These are phyloP conservation scores for Lepidium africanum DNA, from an alignment of 345 rosid genomes.

Conservation along the genomic window DNA sequence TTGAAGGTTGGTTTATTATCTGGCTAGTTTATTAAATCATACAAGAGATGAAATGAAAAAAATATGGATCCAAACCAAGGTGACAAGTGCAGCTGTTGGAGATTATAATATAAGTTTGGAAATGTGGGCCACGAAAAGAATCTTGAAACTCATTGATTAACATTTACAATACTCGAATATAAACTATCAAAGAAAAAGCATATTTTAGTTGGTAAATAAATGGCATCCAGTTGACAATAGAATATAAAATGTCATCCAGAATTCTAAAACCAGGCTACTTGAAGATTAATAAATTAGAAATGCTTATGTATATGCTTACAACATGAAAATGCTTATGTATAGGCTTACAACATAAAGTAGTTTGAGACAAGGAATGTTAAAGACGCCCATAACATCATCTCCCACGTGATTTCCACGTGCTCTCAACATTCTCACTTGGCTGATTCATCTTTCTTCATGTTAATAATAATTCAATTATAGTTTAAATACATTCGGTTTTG, in stretches of 20 bases:
- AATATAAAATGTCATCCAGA: conserved; percentile 1
- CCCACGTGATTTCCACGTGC: conserved; percentile 17
- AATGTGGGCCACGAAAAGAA: conserved; percentile 6
- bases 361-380: neutral
- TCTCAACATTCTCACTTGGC: neutral
- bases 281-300: conserved; percentile 19
- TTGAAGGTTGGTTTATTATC: too few species aligned
- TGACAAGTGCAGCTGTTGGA: neutral
- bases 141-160: conserved; percentile 11
- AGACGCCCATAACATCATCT: neutral
- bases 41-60: too few species aligned
- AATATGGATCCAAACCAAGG: too few species aligned
- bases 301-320: conserved; percentile 23
- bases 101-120: neutral
- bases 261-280: conserved; percentile 6
- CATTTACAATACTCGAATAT: conserved; percentile 1
- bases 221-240: conserved; percentile 11
- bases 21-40: too few species aligned
- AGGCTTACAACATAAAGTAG: conserved; percentile 6
- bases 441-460: conserved; percentile 10
- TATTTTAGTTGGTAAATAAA: conserved; percentile 18
- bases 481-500: neutral
- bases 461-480: neutral
- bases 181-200: too few species aligned
- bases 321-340: conserved; percentile 14